Conservation (phyloP, 768 basidiomycete species). For the Psilocybe tampanensis region DNA sequence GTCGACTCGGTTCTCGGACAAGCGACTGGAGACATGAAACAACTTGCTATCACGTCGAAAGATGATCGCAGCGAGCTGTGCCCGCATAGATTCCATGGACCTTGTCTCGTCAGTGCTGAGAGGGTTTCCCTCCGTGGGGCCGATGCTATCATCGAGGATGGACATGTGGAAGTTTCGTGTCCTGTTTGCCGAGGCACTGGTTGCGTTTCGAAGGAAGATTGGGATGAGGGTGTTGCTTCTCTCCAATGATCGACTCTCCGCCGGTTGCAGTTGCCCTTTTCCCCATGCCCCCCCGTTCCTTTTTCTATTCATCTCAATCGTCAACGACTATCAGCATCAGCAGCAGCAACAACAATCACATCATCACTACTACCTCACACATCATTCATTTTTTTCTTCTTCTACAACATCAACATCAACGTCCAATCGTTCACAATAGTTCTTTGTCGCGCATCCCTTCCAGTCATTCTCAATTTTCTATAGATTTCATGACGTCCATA, state of each 20-base stretch:
- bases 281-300: no score
- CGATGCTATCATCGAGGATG: slow-evolving; percentile 39
- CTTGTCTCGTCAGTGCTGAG: slow-evolving; percentile 74
- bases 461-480: background rate
- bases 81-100: slow-evolving; percentile 68
- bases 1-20: slow-evolving; percentile 32
- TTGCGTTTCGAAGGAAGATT: slow-evolving; percentile 57
- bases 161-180: slow-evolving; percentile 67
- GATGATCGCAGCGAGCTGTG: slow-evolving; percentile 44
- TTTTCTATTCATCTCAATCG: background rate
- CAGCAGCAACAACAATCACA: no score
- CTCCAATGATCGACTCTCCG: slow-evolving; percentile 12
- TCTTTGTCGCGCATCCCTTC: background rate
- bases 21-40: slow-evolving; percentile 30
- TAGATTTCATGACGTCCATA: background rate
- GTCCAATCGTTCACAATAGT: slow-evolving; percentile 1
- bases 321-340: background rate
- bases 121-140: slow-evolving; percentile 63
- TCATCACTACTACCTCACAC: background rate
- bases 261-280: background rate
- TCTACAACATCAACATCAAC: background rate
- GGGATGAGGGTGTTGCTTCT: slow-evolving; percentile 51
- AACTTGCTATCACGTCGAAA: slow-evolving; percentile 38
- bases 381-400: background rate
- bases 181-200: slow-evolving; percentile 73